Percentiles rank a stretch among this genome's conserved stretches.
phyloP scores from a whole-genome alignment of 306 rosid species.

The Alnus glutinosa region DNA sequence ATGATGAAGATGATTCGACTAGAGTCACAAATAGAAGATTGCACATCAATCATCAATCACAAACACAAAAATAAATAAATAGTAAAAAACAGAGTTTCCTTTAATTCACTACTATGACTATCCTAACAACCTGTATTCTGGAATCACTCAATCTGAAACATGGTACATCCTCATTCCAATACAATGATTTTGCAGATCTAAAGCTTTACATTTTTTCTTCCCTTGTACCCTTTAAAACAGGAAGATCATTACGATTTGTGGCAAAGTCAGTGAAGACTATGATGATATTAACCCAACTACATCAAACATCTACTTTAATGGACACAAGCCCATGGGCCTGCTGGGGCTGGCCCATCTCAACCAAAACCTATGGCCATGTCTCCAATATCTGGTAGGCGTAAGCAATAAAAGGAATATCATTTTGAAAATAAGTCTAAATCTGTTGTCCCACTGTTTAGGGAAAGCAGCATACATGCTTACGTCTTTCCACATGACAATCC shows the following conservation, averaged over 20 bases:
- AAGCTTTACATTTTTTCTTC: neutral
- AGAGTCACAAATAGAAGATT: neutral
- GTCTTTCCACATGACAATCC: no score
- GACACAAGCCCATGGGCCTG: neutral
- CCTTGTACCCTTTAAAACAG: neutral
- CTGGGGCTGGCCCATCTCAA: neutral
- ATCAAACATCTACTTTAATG: neutral
- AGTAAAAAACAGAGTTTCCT: neutral
- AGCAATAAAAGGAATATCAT: no score
- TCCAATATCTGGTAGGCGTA: neutral
- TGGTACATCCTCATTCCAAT: neutral
- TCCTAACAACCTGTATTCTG: neutral
- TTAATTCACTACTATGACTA: neutral
- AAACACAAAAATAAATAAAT: neutral
- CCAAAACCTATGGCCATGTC: neutral
- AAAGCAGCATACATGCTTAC: no score
- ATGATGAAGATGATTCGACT: neutral
- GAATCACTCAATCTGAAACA: neutral
- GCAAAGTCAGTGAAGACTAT: neutral
- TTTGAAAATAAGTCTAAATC: no score
- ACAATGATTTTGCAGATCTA: neutral
- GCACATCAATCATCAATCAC: neutral
- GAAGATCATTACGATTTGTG: neutral
- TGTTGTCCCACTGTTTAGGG: no score
- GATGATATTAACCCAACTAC: no score